Percentiles rank a stretch among this genome's conserved stretches.
Evolutionary conservation across 1,139 yeast genomes (phyloP).

Genomic region (Debaryomyces robertsiae): DNA sequence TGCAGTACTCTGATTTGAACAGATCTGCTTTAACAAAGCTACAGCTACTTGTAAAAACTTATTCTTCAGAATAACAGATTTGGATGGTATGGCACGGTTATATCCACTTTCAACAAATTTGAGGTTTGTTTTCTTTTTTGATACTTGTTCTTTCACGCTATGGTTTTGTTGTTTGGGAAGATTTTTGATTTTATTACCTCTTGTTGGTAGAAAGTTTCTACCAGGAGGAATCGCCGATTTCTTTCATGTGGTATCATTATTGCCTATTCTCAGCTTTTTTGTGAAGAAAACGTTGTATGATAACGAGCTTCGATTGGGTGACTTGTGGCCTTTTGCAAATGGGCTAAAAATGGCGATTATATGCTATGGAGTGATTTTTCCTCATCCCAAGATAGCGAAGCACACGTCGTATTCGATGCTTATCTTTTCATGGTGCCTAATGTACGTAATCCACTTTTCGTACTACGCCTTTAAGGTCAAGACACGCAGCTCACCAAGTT

Average conservation of each 20-base stretch:
- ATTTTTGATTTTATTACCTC: constrained; percentile 54
- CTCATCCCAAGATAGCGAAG: constrained; percentile 52
- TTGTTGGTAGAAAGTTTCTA: constrained; percentile 61
- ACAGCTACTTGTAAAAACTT: not conserved
- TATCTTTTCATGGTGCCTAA: constrained; percentile 48
- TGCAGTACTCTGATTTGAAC: constrained; percentile 5
- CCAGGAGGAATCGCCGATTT: constrained; percentile 74
- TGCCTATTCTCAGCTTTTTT: constrained; percentile 34
- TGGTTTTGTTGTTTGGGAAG: constrained; percentile 57
- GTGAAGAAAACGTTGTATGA: constrained; percentile 24
- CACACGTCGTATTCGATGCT: constrained; percentile 51
- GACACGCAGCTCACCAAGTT: constrained; percentile 38
- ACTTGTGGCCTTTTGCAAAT: constrained; percentile 34
- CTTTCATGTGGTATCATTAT: constrained; percentile 47
- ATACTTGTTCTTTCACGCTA: constrained; percentile 43
- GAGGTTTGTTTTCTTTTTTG: constrained; percentile 38
- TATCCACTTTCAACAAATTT: constrained; percentile 39
- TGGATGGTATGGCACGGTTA: constrained; percentile 25
- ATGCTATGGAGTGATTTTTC: constrained; percentile 48
- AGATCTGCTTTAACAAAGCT: constrained; percentile 2
- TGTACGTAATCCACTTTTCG: constrained; percentile 43
- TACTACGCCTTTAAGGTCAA: constrained; percentile 51
- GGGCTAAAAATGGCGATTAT: constrained; percentile 42
- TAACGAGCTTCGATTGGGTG: constrained; percentile 14
- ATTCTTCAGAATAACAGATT: not conserved